Conservation (phyloP, 116 monocot species). For the Dioscorea cayenensis region DNA sequence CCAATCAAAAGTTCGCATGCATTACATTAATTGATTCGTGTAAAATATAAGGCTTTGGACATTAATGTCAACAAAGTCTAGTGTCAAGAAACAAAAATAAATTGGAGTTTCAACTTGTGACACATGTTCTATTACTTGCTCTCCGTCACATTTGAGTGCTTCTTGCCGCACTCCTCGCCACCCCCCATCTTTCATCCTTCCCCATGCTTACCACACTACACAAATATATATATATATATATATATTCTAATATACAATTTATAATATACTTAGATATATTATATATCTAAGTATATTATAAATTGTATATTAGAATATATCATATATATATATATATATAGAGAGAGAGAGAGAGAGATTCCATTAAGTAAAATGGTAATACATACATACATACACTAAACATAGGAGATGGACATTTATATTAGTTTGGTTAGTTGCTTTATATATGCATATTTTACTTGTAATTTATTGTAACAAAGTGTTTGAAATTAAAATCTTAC, state of each 20-base stretch:
- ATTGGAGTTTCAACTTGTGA: neutral
- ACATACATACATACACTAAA: too few relatives aligned
- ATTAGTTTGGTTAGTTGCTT: too few relatives aligned
- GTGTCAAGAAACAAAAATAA: neutral
- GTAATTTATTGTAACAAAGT: too few relatives aligned
- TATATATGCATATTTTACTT: too few relatives aligned
- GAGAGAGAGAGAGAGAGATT: too few relatives aligned
- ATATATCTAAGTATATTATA: too few relatives aligned
- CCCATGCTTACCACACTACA: neutral
- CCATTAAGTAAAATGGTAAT: too few relatives aligned
- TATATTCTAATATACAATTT: neutral
- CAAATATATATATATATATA: neutral
- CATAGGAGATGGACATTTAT: too few relatives aligned
- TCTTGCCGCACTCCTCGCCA: conserved; percentile 2
- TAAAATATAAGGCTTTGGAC: neutral
- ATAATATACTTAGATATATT: too few relatives aligned
- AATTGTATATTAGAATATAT: too few relatives aligned
- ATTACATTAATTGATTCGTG: neutral
- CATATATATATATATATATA: too few relatives aligned
- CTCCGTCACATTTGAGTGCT: neutral
- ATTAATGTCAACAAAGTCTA: neutral
- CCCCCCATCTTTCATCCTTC: neutral
- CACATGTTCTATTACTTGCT: neutral
- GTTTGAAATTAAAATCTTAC: too few relatives aligned
- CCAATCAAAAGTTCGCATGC: neutral